Evolutionary conservation across 2,329 filamentous ascomycete genomes (phyloP), one percentile per base, ranked within the genome.

Genomic region (Penicillium corylophilum): DNA sequence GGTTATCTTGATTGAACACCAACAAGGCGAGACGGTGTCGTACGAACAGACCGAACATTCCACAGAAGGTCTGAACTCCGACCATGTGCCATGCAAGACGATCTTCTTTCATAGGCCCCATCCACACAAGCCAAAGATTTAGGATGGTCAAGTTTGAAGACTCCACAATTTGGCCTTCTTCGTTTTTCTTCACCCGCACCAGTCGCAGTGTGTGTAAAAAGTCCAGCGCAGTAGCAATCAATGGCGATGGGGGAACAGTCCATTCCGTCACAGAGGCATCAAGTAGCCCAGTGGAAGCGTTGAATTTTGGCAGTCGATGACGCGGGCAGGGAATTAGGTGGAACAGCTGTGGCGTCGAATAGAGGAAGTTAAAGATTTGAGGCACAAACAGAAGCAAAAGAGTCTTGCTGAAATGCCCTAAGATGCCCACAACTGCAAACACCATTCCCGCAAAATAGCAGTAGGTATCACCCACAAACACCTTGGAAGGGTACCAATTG

Each of bases 371-470:
- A 82, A 95, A 91, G 64, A 95, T 88, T 75, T 99, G 94, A 13
- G 94, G 94, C 35, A 96, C 80, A 61, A 99, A 87, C 8, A 99
- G 80, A 45, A 99, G 82, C 50, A 96, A 82, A 41, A 99, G 81
- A 1, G 94, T 99, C 76, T 99, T 99, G 77, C 89, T 95, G 77
- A 99, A 99, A 76, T 99, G 94, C 22, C 94, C 94, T 46, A 96
- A 81, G 66, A 99, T 97, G 57, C 90, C 91, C 59, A 97, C 94
- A 40, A 96, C 92, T 48, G 93, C 94, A 70, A 99, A 99, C 35
- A 97, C 89, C 91, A 99, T 99, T 61, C 94, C 94, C 0, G 94
- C 94, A 72, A 99, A 96, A 76, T 99, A 99, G 81, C 94, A 99
- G 80, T 97, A 99, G 4, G 94, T 99, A 73, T 99, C 94, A 50